Evolutionary conservation across 2,329 filamentous ascomycete genomes (phyloP).

Genomic region (Claviceps maximensis): DNA sequence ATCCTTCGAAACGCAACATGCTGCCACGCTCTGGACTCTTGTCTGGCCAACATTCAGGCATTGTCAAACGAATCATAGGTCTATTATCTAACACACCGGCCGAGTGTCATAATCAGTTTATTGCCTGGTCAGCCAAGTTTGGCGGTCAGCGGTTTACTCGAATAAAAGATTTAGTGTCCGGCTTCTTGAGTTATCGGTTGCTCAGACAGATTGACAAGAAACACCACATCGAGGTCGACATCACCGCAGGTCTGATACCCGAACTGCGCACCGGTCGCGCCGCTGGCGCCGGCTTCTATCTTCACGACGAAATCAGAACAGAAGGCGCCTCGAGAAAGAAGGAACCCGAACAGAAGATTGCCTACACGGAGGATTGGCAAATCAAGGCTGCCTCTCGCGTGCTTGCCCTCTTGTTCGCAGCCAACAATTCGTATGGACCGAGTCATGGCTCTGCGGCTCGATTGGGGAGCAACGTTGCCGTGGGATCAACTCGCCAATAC

Average conservation of each 20-base stretch:
- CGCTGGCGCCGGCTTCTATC: constrained; percentile 38
- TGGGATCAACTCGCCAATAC: constrained; percentile 11
- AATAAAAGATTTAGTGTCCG: constrained; percentile 62
- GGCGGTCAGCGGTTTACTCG: constrained; percentile 54
- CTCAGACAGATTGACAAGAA: constrained; percentile 57
- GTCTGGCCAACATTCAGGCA: constrained; percentile 61
- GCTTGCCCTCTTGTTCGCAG: constrained; percentile 68
- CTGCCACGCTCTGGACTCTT: constrained; percentile 27
- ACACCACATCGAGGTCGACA: constrained; percentile 44
- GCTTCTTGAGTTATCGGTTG: constrained; percentile 72
- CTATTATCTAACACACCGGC: constrained; percentile 63
- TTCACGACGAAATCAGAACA: constrained; percentile 63
- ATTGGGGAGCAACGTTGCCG: constrained; percentile 8
- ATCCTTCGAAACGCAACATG: not conserved
- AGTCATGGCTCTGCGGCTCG: constrained; percentile 19
- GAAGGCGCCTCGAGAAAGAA: constrained; percentile 37
- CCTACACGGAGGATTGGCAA: constrained; percentile 81
- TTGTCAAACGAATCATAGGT: constrained; percentile 75
- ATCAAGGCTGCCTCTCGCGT: constrained; percentile 68
- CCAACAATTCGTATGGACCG: constrained; percentile 48
- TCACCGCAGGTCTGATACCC: constrained; percentile 57
- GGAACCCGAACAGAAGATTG: constrained; percentile 40
- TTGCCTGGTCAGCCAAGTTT: constrained; percentile 65
- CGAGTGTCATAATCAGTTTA: constrained; percentile 63
- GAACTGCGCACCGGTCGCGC: constrained; percentile 54